Conservation (phyloP, 352 stramenopile genomes). For the Pythium plurisporium region DNA sequence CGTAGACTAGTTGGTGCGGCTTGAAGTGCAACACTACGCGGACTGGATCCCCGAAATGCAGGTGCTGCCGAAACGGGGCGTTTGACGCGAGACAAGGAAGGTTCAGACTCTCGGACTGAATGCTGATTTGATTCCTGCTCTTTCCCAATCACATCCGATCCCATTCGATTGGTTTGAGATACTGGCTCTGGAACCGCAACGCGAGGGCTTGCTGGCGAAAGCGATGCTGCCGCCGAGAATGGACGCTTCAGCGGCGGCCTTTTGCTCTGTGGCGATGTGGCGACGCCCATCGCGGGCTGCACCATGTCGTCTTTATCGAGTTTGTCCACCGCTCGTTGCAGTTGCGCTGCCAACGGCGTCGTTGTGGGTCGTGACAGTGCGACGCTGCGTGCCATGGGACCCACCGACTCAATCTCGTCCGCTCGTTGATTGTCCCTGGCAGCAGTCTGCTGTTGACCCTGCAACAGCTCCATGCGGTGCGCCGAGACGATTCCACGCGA, state of each 20-base stretch:
- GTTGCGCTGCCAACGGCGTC: background rate
- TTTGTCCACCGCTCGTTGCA: background rate
- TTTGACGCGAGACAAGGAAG: background rate
- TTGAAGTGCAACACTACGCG: background rate
- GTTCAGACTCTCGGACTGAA: background rate
- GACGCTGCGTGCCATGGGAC: no score
- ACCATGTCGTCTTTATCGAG: background rate
- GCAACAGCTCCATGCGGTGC: conserved; percentile 9
- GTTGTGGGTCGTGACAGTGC: no score
- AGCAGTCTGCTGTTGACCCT: background rate
- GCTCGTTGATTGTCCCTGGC: background rate
- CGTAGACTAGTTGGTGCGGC: background rate
- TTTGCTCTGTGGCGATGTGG: background rate
- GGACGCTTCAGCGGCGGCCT: background rate
- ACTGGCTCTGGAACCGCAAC: background rate
- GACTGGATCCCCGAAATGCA: background rate
- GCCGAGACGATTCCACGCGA: conserved; percentile 5
- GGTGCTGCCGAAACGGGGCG: conserved; percentile 16
- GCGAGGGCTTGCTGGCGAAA: background rate
- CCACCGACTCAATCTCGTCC: no score
- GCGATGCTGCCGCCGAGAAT: conserved; percentile 13
- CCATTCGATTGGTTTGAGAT: background rate
- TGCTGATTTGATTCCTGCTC: background rate
- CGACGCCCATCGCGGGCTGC: background rate
- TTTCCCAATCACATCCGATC: no score